Evolutionary conservation across 108 stramenopile genomes (phyloP).

Genomic region (Pseudonitzschia pungens): DNA sequence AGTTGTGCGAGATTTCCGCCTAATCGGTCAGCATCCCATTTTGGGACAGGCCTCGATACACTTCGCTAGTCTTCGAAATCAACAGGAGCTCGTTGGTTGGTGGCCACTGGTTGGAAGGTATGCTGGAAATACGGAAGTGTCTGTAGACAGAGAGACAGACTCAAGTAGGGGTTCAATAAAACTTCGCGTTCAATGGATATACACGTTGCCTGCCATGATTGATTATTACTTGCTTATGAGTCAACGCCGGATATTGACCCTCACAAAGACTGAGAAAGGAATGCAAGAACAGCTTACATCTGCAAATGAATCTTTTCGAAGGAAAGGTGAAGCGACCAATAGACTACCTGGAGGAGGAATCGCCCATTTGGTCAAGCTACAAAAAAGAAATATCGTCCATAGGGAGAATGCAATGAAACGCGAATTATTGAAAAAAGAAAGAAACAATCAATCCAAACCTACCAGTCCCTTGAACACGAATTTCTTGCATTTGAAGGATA

Average conservation of each 20-base stretch:
- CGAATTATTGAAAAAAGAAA: neutral
- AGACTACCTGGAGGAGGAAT: slow-evolving; percentile 23
- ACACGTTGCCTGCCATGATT: slow-evolving; percentile 57
- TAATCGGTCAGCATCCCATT: slow-evolving; percentile 49
- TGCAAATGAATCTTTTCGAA: slow-evolving; percentile 40
- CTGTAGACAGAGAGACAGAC: slow-evolving; percentile 43
- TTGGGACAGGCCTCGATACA: slow-evolving; percentile 74
- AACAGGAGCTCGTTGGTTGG: slow-evolving; percentile 83
- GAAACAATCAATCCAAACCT: slow-evolving; percentile 14
- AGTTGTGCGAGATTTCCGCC: slow-evolving; percentile 51
- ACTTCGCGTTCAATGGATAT: slow-evolving; percentile 83
- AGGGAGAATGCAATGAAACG: slow-evolving; percentile 4
- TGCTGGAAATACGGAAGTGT: slow-evolving; percentile 58
- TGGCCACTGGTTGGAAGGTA: slow-evolving; percentile 77
- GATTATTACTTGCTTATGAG: slow-evolving; percentile 69
- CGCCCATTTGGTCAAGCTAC: slow-evolving; percentile 22
- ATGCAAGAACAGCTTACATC: slow-evolving; percentile 56
- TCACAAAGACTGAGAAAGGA: slow-evolving; percentile 47
- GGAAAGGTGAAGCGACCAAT: slow-evolving; percentile 45
- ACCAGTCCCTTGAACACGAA: slow-evolving; percentile 23
- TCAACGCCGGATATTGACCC: slow-evolving; percentile 47
- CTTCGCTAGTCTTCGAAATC: slow-evolving; percentile 62
- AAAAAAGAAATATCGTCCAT: slow-evolving; percentile 7
- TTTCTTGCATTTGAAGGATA: slow-evolving; percentile 24
- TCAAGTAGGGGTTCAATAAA: slow-evolving; percentile 74